Evolutionary conservation across 2,329 filamentous ascomycete genomes (phyloP), one percentile per base, ranked within the genome.

Genomic region (Fonsecaea nubica): DNA sequence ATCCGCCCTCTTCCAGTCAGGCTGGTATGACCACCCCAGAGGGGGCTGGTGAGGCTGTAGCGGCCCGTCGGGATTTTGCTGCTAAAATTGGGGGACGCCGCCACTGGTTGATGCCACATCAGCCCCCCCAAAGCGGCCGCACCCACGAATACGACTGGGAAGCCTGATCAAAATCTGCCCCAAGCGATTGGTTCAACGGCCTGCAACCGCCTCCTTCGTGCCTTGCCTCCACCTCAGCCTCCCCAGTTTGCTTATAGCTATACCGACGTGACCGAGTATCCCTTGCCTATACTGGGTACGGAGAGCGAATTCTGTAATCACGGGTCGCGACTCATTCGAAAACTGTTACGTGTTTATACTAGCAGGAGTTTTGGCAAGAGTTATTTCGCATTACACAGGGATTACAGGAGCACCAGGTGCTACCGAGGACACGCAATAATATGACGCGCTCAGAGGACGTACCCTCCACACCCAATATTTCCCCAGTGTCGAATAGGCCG

Each of bases 401-500:
- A 50, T 25, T 8, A 21, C 12, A n/a, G 40, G 15, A 18, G n/a
- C 5, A 45, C 1, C 7, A 18, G n/a, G 40, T 2, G 15, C 15
- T 18, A 1, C n/a, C 7, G 42, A 21, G n/a, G n/a, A 18, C 40
- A 18, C n/a, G 4, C n/a, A 40, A 21, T 21, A n/a, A 10, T 21
- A 21, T 18, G 12, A 25, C 25, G 18, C 45, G 18, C 45, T 56
- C 40, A 70, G 13, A 89, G 79, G 55, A 91, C 86, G 78, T 91
- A 92, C 21, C 90, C 85, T 21, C 88, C 87, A 58, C 84, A 83
- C 3, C 86, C 89, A 33, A 92, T 84, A 71, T 86, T 89, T n/a
- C 83, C 85, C 95, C 94, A 98, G 65, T 87, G 85, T 64, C 95
- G 87, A 56, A 97, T 86, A 0, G 90, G 92, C 70, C 87, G 88